phyloP scores from a whole-genome alignment of 2,329 filamentous ascomycete genomes.

The Neodidymelliopsis sp. region DNA sequence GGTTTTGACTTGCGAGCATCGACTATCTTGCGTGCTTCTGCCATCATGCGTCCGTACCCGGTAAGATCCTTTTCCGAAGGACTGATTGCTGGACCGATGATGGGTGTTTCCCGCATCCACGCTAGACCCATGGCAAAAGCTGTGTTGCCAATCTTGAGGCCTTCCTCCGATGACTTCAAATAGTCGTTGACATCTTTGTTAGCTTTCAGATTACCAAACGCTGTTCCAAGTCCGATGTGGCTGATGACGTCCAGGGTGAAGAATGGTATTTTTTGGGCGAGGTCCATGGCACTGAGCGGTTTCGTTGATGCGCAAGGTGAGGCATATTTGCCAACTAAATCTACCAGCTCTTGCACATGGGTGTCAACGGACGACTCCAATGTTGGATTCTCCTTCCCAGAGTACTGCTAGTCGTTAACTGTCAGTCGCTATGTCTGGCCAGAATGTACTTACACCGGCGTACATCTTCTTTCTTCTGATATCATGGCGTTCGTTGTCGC shows the following conservation, averaged over 20 bases:
- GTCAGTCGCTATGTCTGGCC: not conserved
- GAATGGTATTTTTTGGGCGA: slow-evolving; percentile 58
- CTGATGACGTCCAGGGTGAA: slow-evolving; percentile 66
- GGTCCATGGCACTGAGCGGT: slow-evolving; percentile 53
- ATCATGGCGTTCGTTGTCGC: slow-evolving; percentile 58
- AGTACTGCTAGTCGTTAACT: slow-evolving; percentile 52
- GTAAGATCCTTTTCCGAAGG: slow-evolving; percentile 47
- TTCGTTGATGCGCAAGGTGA: slow-evolving; percentile 22
- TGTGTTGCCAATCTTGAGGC: slow-evolving; percentile 38
- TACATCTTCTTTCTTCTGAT: slow-evolving; percentile 57
- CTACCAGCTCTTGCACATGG: slow-evolving; percentile 56
- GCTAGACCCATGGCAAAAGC: slow-evolving; percentile 37
- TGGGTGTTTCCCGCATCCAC: slow-evolving; percentile 34
- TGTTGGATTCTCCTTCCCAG: slow-evolving; percentile 62
- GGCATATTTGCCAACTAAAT: slow-evolving; percentile 59
- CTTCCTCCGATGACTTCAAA: slow-evolving; percentile 54
- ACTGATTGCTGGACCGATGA: slow-evolving; percentile 39
- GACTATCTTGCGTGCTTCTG: slow-evolving; percentile 37
- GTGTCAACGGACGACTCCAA: slow-evolving; percentile 60
- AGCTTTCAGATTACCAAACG: slow-evolving; percentile 60
- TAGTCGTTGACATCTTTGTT: slow-evolving; percentile 59
- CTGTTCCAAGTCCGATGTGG: slow-evolving; percentile 59
- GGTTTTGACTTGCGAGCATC: slow-evolving; percentile 56
- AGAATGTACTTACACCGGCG: slow-evolving; percentile 50
- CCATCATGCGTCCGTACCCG: slow-evolving; percentile 46